Evolutionary conservation across 208 protist genomes (phyloP).

Genomic region (Trichomonas gallinae): DNA sequence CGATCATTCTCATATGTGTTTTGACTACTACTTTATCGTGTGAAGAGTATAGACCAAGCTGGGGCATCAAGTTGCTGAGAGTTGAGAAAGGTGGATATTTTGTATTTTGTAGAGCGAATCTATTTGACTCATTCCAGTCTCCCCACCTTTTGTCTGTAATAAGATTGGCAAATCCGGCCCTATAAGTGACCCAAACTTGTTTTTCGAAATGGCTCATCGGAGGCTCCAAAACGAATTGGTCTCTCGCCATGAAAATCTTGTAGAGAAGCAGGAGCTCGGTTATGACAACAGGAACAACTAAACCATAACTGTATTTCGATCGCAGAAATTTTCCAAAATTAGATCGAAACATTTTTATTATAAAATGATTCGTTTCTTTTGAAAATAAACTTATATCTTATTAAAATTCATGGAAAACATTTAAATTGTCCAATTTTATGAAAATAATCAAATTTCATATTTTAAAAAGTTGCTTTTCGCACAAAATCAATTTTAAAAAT

Average conservation of each 20-base stretch:
- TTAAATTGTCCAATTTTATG: too few species aligned
- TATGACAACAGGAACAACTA: not conserved
- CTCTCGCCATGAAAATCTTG: not conserved
- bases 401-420: too few species aligned
- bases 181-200: not conserved
- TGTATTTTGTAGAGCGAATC: not conserved
- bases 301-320: not conserved
- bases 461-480: too few species aligned
- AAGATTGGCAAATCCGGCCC: not conserved
- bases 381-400: too few species aligned
- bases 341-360: too few species aligned
- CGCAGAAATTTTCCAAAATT: not conserved
- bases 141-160: not conserved
- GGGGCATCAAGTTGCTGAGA: not conserved
- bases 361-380: too few species aligned
- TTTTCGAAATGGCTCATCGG: not conserved
- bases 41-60: not conserved
- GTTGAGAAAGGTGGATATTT: not conserved
- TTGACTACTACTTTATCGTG: not conserved
- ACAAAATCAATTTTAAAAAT: too few species aligned
- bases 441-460: too few species aligned
- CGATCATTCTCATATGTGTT: not conserved
- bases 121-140: not conserved
- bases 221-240: not conserved
- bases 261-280: not conserved